Evolutionary conservation across 2,329 filamentous ascomycete species (phyloP).

Genomic region (Verticillium nonalfalfae): DNA sequence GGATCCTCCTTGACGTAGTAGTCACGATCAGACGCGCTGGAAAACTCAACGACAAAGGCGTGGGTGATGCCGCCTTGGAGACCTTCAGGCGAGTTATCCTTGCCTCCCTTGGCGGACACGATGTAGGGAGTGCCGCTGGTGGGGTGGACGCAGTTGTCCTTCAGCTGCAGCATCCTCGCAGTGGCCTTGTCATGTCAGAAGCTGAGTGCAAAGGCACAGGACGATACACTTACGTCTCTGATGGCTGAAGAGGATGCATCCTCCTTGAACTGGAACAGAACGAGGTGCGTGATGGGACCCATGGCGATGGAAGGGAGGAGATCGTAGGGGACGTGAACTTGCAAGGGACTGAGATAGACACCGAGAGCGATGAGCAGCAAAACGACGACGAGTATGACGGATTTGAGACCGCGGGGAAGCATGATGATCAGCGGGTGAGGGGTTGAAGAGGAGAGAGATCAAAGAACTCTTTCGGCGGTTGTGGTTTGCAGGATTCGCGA

Average conservation of each 20-base stretch:
- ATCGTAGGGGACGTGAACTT: background rate
- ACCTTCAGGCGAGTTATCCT: slow-evolving; percentile 56
- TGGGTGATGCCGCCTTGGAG: slow-evolving; percentile 59
- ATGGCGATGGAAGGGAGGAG: background rate
- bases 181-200: background rate
- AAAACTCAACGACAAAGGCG: slow-evolving; percentile 63
- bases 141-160: slow-evolving; percentile 56
- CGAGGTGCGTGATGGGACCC: slow-evolving; percentile 54
- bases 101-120: slow-evolving; percentile 49
- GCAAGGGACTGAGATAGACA: background rate
- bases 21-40: slow-evolving; percentile 55
- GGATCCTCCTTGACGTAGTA: slow-evolving; percentile 65
- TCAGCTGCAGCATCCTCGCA: slow-evolving; percentile 34
- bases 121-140: slow-evolving; percentile 54
- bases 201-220: background rate
- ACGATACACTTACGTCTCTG: slow-evolving; percentile 41
- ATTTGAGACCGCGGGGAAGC: background rate
- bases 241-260: slow-evolving; percentile 39
- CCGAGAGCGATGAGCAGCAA: background rate
- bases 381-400: background rate
- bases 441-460: background rate
- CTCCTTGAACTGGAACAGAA: slow-evolving; percentile 60
- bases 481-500: background rate
- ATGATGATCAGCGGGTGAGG: background rate
- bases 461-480: background rate